A percentile compares a stretch with the other conserved stretches of the same genome.
Conservation (phyloP, 1,284 basidiomycete genomes). For the Waitea zeae region DNA sequence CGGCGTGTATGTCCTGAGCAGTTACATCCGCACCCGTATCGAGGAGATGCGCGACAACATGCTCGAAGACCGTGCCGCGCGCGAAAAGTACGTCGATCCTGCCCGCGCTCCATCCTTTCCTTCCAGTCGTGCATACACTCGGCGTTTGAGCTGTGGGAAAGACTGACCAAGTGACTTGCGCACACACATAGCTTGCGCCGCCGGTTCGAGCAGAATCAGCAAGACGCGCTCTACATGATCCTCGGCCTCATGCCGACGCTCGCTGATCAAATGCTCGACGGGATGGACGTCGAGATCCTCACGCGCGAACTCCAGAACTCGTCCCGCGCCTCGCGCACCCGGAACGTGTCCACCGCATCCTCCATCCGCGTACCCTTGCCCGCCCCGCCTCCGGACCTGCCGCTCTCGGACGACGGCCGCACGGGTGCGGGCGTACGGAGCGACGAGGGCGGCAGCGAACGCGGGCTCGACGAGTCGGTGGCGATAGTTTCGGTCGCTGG, state of each 20-base stretch:
- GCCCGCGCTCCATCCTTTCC: constrained; percentile 4
- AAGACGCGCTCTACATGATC: constrained; percentile 70
- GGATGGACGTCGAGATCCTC: constrained; percentile 72
- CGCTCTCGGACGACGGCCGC: no score
- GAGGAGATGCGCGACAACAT: constrained; percentile 56
- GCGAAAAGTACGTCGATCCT: constrained; percentile 64
- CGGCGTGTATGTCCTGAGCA: constrained; percentile 48
- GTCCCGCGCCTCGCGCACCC: no score
- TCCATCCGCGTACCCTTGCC: no score
- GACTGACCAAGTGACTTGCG: constrained; percentile 3
- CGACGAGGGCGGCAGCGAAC: no score
- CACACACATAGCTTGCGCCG: constrained; percentile 61
- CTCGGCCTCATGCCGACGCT: constrained; percentile 70
- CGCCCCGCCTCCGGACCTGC: no score
- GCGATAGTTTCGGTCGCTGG: no score
- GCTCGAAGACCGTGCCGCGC: constrained; percentile 44
- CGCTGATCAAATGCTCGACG: constrained; percentile 49
- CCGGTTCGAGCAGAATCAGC: constrained; percentile 69
- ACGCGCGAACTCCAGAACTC: constrained; percentile 58
- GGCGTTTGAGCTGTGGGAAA: constrained; percentile 2
- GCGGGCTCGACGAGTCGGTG: no score
- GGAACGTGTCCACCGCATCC: no score
- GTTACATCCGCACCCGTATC: constrained; percentile 48
- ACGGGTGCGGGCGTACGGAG: no score
- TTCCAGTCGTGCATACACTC: background rate